Conservation (phyloP, 306 rosid genomes). For the Fagus sylvatica region DNA sequence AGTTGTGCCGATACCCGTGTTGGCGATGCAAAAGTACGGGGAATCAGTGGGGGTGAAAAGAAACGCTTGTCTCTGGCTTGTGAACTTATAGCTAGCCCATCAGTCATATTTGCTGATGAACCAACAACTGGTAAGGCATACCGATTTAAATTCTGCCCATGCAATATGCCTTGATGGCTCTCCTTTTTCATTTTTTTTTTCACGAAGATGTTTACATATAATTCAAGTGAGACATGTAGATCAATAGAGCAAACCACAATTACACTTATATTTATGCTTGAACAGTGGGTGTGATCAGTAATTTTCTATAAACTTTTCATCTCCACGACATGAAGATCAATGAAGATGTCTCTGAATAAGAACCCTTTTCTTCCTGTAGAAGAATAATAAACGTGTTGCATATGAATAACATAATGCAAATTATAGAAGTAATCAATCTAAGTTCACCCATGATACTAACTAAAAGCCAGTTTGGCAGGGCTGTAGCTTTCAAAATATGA, state of each 20-base stretch:
- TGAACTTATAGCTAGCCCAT: conserved; percentile 92
- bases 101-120: conserved; percentile 91
- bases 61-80: conserved; percentile 88
- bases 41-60: conserved; percentile 95
- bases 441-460: background rate
- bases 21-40: conserved; percentile 88
- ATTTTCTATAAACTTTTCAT: background rate
- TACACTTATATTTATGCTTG: background rate
- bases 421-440: background rate
- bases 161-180: conserved; percentile 13
- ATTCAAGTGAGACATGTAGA: background rate
- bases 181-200: background rate
- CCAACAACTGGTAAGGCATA: conserved; percentile 82
- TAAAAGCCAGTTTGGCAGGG: no score
- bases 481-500: no score
- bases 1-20: conserved; percentile 84
- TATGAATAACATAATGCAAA: background rate
- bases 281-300: background rate
- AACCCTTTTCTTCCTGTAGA: background rate
- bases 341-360: background rate
- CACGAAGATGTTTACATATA: background rate
- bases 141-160: conserved; percentile 14
- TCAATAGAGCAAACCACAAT: no score
- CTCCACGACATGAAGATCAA: background rate
- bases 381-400: background rate